Conservation (phyloP, 805 yeast species). For the Cyberlindnera mycetangii region DNA sequence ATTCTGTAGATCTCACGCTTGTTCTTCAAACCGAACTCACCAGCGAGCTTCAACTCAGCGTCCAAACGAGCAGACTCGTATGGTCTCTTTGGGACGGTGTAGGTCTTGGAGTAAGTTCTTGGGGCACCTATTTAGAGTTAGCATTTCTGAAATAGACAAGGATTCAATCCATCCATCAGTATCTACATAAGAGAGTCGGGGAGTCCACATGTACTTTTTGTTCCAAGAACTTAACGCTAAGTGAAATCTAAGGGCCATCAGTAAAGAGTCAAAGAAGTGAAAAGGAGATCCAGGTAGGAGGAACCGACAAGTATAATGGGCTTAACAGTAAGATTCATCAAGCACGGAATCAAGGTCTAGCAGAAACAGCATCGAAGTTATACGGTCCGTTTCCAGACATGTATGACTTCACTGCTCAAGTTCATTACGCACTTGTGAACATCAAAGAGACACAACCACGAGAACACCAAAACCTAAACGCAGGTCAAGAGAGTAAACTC, state of each 20-base stretch:
- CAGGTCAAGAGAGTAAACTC: no score
- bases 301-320: background rate
- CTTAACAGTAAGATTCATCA: background rate
- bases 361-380: no score
- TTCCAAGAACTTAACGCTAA: constrained; percentile 8
- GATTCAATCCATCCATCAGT: background rate
- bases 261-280: constrained; percentile 1
- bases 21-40: constrained; percentile 99
- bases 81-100: constrained; percentile 99
- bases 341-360: background rate
- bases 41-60: constrained; percentile 98
- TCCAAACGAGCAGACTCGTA: constrained; percentile 99
- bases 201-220: constrained; percentile 5
- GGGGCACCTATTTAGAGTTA: constrained; percentile 74
- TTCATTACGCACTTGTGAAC: no score
- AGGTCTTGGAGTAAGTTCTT: constrained; percentile 99
- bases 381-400: no score
- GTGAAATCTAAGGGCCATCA: background rate
- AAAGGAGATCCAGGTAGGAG: background rate
- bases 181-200: constrained; percentile 14
- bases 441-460: no score
- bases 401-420: no score
- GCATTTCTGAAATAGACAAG: constrained; percentile 1
- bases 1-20: constrained; percentile 99
- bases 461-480: no score